Conservation (phyloP, 768 basidiomycete genomes). For the Suillus americanus region DNA sequence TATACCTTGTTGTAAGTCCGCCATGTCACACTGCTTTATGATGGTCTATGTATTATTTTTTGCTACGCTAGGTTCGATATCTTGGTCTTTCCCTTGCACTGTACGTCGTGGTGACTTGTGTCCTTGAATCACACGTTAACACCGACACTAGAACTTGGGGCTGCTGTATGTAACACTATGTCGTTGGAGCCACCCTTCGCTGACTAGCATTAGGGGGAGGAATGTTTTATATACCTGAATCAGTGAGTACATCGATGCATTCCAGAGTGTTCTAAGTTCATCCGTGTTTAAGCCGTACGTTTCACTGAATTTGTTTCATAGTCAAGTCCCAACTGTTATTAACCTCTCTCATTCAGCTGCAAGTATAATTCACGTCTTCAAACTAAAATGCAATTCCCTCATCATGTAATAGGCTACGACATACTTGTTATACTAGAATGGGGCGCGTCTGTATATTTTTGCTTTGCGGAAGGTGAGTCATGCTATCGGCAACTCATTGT, state of each 20-base stretch:
- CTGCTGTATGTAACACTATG: not conserved
- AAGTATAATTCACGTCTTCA: not conserved
- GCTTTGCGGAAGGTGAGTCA: constrained; percentile 1
- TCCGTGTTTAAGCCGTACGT: not conserved
- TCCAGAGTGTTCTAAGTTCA: not conserved
- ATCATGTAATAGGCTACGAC: not conserved
- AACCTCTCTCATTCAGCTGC: not conserved
- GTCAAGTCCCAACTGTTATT: too few species aligned
- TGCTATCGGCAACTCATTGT: not conserved
- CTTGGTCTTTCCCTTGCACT: not conserved
- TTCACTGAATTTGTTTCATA: not conserved
- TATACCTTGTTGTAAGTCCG: not conserved
- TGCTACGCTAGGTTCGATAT: not conserved
- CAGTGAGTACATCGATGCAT: not conserved
- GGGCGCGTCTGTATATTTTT: not conserved
- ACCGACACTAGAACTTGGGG: not conserved
- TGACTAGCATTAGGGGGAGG: not conserved
- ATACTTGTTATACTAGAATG: not conserved
- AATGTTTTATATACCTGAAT: not conserved
- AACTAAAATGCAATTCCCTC: not conserved
- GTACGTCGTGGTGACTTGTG: not conserved
- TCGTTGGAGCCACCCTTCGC: not conserved
- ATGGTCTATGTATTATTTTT: not conserved
- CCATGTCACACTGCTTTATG: not conserved
- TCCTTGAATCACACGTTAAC: not conserved